Evolutionary conservation across 2,329 filamentous ascomycete genomes (phyloP).

Genomic region (Cylindrodendrum hubeiense): DNA sequence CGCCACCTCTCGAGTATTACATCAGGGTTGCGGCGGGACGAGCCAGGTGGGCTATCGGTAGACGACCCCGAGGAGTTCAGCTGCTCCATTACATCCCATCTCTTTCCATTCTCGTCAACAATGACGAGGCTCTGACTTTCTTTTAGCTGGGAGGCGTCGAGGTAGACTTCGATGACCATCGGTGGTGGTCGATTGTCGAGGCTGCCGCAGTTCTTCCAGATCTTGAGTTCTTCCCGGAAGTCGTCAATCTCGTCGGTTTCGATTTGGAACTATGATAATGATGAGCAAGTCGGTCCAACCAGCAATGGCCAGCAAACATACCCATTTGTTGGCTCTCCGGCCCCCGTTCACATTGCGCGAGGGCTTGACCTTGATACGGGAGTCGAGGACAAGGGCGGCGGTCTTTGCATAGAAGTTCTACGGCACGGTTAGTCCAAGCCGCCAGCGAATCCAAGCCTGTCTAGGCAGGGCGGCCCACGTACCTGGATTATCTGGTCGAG

Average conservation of each 20-base stretch:
- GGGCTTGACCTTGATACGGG: constrained; percentile 78
- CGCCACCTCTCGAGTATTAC: constrained; percentile 93
- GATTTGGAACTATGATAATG: constrained; percentile 82
- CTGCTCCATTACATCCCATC: constrained; percentile 91
- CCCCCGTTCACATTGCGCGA: constrained; percentile 54
- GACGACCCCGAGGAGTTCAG: constrained; percentile 73
- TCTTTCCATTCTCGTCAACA: constrained; percentile 88
- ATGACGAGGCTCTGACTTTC: constrained; percentile 89
- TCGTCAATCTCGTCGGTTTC: constrained; percentile 93
- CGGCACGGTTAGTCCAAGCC: constrained; percentile 23
- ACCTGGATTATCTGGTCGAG: constrained; percentile 96
- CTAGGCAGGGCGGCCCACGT: constrained; percentile 21
- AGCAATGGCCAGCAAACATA: constrained; percentile 58
- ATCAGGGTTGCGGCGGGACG: constrained; percentile 69
- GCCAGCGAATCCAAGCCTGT: not conserved
- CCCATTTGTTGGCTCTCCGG: constrained; percentile 86
- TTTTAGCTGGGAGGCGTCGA: constrained; percentile 83
- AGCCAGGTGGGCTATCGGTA: constrained; percentile 59
- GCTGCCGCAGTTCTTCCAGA: constrained; percentile 86
- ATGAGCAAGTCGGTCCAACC: constrained; percentile 26
- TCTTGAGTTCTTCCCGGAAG: constrained; percentile 82
- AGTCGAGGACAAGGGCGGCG: constrained; percentile 84
- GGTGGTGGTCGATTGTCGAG: constrained; percentile 83
- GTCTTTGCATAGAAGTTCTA: constrained; percentile 95
- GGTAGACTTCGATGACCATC: constrained; percentile 89